Conservation (phyloP, 140 eudicot species). For the Ambrosia hybrid region DNA sequence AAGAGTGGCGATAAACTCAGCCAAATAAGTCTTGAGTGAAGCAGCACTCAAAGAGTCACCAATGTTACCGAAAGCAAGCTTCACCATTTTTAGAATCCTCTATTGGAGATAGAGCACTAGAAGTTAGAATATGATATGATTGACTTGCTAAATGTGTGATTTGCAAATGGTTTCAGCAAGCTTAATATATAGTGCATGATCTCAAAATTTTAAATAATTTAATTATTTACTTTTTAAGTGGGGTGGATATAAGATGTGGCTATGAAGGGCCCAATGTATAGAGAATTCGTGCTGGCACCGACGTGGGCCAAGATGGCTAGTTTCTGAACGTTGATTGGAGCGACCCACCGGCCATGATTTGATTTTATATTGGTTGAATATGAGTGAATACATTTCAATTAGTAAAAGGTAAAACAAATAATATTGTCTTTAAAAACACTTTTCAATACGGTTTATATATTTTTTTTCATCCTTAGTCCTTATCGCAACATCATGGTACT, state of each 20-base stretch:
- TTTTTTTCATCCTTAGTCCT: too few species aligned
- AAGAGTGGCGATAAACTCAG: conserved; percentile 77
- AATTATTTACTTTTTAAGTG: not conserved
- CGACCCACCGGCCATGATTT: not conserved
- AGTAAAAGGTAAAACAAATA: too few species aligned
- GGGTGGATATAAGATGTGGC: conserved; percentile 23
- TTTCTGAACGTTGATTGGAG: conserved; percentile 40
- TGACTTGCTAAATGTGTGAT: conserved; percentile 30
- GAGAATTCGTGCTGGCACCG: conserved; percentile 48
- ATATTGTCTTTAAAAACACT: too few species aligned
- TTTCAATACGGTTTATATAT: too few species aligned
- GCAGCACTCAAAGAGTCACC: conserved; percentile 65
- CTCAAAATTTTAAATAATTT: not conserved
- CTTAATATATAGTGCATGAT: conserved; percentile 30
- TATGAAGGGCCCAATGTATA: conserved; percentile 15
- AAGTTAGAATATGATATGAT: conserved; percentile 4
- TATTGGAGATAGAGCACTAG: conserved; percentile 2
- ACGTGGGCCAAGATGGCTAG: conserved; percentile 42
- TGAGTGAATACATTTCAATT: too few species aligned
- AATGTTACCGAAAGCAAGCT: conserved; percentile 59
- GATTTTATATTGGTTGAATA: too few species aligned
- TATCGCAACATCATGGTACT: too few species aligned
- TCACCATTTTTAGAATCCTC: conserved; percentile 50
- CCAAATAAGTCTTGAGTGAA: conserved; percentile 53
- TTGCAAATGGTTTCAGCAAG: conserved; percentile 25